These are phyloP conservation scores for Lodderomyces margitis DNA, from an alignment of 1,139 yeast species.

Conservation along the genomic window DNA sequence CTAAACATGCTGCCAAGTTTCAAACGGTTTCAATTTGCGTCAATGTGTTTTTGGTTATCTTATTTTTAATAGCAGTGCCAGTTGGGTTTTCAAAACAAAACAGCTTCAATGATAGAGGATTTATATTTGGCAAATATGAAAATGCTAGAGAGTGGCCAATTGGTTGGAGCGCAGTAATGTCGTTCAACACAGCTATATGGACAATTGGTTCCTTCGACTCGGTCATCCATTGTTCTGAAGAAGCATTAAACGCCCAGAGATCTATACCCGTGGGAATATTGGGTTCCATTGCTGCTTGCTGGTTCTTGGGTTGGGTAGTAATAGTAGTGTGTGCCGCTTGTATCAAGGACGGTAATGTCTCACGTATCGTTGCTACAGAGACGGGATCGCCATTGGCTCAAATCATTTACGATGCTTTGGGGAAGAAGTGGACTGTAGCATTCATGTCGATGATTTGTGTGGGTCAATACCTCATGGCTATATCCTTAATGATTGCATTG, in stretches of 20 bases:
- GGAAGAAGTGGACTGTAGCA: conserved; percentile 66
- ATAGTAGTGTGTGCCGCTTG: conserved; percentile 54
- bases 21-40: conserved; percentile 58
- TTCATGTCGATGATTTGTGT: conserved; percentile 57
- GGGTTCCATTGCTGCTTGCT: conserved; percentile 51
- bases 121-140: conserved; percentile 55
- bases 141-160: conserved; percentile 33
- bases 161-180: conserved; percentile 44
- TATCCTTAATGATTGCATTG: conserved; percentile 32
- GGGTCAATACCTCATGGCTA: conserved; percentile 67
- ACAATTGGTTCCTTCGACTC: conserved; percentile 69
- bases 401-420: conserved; percentile 60
- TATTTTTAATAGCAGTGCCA: conserved; percentile 65
- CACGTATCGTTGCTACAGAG: conserved; percentile 36
- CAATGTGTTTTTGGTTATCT: conserved; percentile 51
- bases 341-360: conserved; percentile 48
- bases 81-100: conserved; percentile 52
- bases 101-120: conserved; percentile 36
- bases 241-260: conserved; percentile 61
- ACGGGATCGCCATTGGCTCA: conserved; percentile 64
- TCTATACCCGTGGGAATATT: conserved; percentile 68
- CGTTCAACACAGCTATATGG: conserved; percentile 68
- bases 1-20: conserved; percentile 49
- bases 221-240: conserved; percentile 71
- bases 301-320: conserved; percentile 49